These are phyloP conservation scores for Ochromonas danica DNA, from an alignment of 108 stramenopile genomes.

Conservation along the genomic window DNA sequence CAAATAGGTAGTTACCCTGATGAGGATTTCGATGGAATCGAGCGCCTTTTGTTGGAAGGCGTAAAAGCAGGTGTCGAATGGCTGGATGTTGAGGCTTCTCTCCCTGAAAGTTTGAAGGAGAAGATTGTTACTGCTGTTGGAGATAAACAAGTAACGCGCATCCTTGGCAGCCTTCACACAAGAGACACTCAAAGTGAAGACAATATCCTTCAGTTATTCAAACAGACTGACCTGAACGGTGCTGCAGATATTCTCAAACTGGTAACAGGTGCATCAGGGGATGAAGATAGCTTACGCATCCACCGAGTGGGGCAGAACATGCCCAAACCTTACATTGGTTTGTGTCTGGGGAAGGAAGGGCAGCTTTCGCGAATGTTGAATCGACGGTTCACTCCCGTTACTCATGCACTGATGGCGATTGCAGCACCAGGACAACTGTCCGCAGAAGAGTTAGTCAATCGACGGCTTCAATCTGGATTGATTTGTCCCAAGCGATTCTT, in stretches of 20 bases:
- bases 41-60: slow-evolving; percentile 71
- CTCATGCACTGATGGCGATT: slow-evolving; percentile 81
- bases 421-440: slow-evolving; percentile 97
- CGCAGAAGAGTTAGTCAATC: slow-evolving; percentile 82
- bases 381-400: slow-evolving; percentile 85
- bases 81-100: slow-evolving; percentile 89
- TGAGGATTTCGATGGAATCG: slow-evolving; percentile 69
- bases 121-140: background rate
- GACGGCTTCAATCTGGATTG: slow-evolving; percentile 71
- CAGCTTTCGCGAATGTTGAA: slow-evolving; percentile 86
- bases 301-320: background rate
- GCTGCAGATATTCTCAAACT: slow-evolving; percentile 4
- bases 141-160: background rate
- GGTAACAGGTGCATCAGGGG: background rate
- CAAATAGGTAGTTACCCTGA: slow-evolving; percentile 93
- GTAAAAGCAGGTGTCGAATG: slow-evolving; percentile 86
- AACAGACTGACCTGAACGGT: background rate
- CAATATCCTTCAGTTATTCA: background rate
- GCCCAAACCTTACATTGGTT: slow-evolving; percentile 72
- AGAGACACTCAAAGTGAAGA: background rate
- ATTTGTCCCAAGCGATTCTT: slow-evolving; percentile 67
- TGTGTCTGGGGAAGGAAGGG: slow-evolving; percentile 79
- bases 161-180: background rate
- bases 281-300: background rate
- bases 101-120: background rate